These are phyloP conservation scores for Incumbomyces delicatus DNA, from an alignment of 2,329 filamentous ascomycete species.

Conservation along the genomic window DNA sequence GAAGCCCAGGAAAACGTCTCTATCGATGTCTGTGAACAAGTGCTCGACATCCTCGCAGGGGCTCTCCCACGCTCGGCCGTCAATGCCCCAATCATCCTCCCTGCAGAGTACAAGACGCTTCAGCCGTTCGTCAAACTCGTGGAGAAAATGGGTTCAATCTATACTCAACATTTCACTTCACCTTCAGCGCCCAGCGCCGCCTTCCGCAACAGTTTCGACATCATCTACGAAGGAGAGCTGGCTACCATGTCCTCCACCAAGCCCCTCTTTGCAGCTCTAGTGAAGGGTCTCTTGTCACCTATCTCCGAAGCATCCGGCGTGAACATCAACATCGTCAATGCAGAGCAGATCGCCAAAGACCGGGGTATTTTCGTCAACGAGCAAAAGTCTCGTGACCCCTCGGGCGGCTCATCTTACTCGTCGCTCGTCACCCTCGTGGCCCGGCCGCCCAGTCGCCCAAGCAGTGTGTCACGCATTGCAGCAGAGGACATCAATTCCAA, in stretches of 20 bases:
- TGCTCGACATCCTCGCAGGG: conserved; percentile 61
- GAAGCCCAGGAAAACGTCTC: conserved; percentile 80
- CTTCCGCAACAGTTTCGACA: conserved; percentile 57
- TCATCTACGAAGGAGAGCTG: conserved; percentile 67
- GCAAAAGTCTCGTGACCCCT: conserved; percentile 52
- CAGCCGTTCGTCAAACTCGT: conserved; percentile 67
- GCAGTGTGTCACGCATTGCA: conserved; percentile 26
- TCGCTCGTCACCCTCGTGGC: conserved; percentile 62
- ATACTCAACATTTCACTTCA: conserved; percentile 61
- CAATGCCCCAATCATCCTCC: conserved; percentile 71
- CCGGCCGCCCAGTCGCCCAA: conserved; percentile 27
- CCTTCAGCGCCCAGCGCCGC: conserved; percentile 34
- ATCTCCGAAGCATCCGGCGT: conserved; percentile 57
- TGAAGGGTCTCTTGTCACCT: conserved; percentile 63
- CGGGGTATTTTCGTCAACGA: conserved; percentile 71
- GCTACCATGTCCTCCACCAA: conserved; percentile 63
- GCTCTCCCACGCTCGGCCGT: conserved; percentile 67
- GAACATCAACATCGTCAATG: conserved; percentile 77
- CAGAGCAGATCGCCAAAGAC: conserved; percentile 62
- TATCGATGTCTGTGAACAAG: conserved; percentile 72
- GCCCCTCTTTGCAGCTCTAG: conserved; percentile 66
- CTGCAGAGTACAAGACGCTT: conserved; percentile 68
- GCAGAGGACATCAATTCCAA: conserved; percentile 11
- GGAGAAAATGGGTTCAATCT: conserved; percentile 69
- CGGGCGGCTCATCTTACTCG: conserved; percentile 50